Conservation (phyloP, 2,329 filamentous ascomycete species). For the Calonectria crousiana region DNA sequence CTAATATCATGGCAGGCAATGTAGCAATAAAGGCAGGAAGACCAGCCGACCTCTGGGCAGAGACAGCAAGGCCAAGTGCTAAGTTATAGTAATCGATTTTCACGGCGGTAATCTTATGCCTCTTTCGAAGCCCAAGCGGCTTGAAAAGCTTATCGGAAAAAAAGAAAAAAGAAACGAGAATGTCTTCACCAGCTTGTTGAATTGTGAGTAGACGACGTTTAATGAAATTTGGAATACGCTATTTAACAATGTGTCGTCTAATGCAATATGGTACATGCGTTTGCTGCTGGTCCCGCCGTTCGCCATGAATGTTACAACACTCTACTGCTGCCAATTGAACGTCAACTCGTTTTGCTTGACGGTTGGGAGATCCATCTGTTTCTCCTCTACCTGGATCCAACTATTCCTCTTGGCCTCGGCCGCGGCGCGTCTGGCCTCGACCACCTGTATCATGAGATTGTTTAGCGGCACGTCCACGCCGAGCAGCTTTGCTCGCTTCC, state of each 20-base stretch:
- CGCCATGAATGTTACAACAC: background rate
- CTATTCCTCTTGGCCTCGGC: constrained; percentile 48
- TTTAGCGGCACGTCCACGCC: constrained; percentile 81
- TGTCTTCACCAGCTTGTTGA: background rate
- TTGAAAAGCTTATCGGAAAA: too few species aligned
- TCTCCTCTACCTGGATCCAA: constrained; percentile 52
- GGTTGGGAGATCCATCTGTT: constrained; percentile 37
- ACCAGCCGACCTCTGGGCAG: too few species aligned
- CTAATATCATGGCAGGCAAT: too few species aligned
- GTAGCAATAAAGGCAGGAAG: too few species aligned
- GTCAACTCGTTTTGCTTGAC: background rate
- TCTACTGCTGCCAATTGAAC: background rate
- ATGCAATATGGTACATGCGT: background rate
- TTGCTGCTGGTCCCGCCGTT: background rate
- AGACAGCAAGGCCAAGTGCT: too few species aligned
- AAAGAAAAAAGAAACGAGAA: too few species aligned
- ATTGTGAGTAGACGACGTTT: background rate
- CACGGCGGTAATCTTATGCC: too few species aligned
- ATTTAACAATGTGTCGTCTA: background rate
- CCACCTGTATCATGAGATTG: constrained; percentile 77
- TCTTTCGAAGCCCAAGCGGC: too few species aligned
- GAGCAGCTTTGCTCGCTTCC: constrained; percentile 77
- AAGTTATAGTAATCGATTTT: too few species aligned
- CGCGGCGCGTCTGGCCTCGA: constrained; percentile 74
- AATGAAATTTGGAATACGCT: background rate